Conservation (phyloP, 2,329 filamentous ascomycete genomes). For the Chalaropsis thielavioides region DNA sequence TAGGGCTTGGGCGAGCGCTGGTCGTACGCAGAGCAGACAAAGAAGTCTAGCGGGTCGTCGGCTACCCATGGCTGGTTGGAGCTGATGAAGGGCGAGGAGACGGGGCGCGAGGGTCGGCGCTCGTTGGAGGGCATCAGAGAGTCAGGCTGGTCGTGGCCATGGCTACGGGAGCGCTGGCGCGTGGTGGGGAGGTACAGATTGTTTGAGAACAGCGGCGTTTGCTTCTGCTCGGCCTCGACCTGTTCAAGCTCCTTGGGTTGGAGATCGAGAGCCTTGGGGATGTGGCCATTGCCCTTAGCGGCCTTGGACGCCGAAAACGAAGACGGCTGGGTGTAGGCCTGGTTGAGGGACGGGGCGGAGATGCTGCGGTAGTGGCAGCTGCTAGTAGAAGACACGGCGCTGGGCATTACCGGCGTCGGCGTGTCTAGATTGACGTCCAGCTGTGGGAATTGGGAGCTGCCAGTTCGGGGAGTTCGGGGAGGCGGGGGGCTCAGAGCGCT, state of each 20-base stretch:
- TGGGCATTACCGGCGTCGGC: constrained; percentile 3
- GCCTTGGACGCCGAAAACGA: background rate
- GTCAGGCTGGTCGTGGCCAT: background rate
- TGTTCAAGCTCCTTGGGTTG: background rate
- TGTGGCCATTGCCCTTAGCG: background rate
- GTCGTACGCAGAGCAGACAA: too few species aligned
- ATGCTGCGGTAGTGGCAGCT: constrained; percentile 10
- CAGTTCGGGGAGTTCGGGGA: background rate
- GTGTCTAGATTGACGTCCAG: constrained; percentile 10
- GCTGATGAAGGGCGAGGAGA: constrained; percentile 13
- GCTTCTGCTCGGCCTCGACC: constrained; percentile 1
- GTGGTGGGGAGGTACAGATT: constrained; percentile 15
- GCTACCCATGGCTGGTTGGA: constrained; percentile 15
- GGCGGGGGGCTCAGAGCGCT: constrained; percentile 12
- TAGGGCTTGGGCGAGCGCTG: constrained; percentile 9
- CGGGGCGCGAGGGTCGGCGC: background rate
- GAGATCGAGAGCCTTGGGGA: constrained; percentile 2
- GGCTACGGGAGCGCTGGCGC: constrained; percentile 9
- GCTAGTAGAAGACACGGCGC: background rate
- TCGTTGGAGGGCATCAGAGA: background rate
- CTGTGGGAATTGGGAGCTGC: background rate
- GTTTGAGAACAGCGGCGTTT: constrained; percentile 15
- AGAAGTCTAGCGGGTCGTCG: constrained; percentile 10
- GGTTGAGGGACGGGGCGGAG: constrained; percentile 7
- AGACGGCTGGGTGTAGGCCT: background rate